Evolutionary conservation across 768 basidiomycete species (phyloP), one percentile per base, ranked within the genome.

Genomic region (Hebeloma cylindrosporum): DNA sequence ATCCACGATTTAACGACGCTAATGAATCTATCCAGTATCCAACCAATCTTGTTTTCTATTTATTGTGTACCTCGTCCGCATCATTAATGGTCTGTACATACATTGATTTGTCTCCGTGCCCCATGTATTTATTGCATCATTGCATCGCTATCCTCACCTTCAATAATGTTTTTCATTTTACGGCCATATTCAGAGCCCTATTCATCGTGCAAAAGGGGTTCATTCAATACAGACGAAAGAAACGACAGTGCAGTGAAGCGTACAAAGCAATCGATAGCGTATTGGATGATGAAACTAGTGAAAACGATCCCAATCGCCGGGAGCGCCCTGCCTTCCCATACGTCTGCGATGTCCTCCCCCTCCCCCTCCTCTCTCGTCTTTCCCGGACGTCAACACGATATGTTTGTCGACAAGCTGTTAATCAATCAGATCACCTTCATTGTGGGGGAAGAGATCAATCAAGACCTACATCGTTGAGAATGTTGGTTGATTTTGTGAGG

Each of bases 401-500:
- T 92, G 87, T 52, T 87, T 91, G 60, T 92, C 89, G 22, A 92
- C 88, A 44, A 92, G 74, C 89, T 73, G 49, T 3, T 49, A 39
- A 31, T n/a, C 29, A 36, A 27, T 40, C 14, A 38, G 18, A 44
- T 37, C 13, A 45, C 37, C n/a, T n/a, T n/a, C n/a, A n/a, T n/a
- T n/a, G n/a, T n/a, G n/a, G n/a, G n/a, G 23, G 17, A 39, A 40
- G 40, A 31, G 47, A 48, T 36, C 23, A 18, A 28, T 32, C 27
- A 23, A 49, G 25, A 29, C 90, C 57, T 59, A 95, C 94, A 56
- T 95, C 92, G 61, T 94, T 97, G 46, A 97, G 65, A 7, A 85
- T 79, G 52, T 85, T 85, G 11, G 94, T 77, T 22, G 89, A 88
- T 66, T 93, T 94, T 5, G 94, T 97, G 47, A 99, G 66, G 10